Evolutionary conservation across 139 green algal species (phyloP).

Genomic region (Chlorella sp.): DNA sequence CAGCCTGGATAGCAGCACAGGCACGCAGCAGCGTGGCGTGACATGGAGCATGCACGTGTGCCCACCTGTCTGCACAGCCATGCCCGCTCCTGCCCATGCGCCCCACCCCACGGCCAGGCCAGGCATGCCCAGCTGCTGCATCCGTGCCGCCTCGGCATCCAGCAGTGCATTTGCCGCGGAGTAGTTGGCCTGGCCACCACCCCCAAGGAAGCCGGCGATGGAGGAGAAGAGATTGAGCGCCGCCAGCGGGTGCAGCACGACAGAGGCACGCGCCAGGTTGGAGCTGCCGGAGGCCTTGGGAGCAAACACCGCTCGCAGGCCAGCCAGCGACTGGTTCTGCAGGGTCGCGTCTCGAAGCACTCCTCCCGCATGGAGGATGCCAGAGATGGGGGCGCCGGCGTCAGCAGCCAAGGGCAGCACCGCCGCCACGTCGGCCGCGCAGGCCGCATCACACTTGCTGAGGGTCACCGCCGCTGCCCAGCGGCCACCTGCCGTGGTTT

Average conservation of each 20-base stretch:
- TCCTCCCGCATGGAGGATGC: constrained; percentile 46
- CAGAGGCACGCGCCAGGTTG: background rate
- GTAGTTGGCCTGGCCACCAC: constrained; percentile 55
- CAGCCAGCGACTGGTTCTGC: constrained; percentile 25
- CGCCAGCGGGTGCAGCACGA: background rate
- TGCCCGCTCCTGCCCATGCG: constrained; percentile 83
- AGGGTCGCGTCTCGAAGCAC: constrained; percentile 39
- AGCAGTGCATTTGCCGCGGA: constrained; percentile 45
- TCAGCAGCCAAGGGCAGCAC: background rate
- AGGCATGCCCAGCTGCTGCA: constrained; percentile 13
- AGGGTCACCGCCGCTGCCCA: constrained; percentile 1
- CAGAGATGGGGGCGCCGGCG: background rate
- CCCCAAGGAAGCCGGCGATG: constrained; percentile 44
- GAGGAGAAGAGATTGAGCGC: constrained; percentile 42
- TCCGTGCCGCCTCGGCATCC: constrained; percentile 8
- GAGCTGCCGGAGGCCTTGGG: constrained; percentile 34
- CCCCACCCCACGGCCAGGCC: constrained; percentile 79
- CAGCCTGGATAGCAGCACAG: constrained; percentile 1
- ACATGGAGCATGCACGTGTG: constrained; percentile 25
- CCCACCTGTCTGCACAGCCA: constrained; percentile 63
- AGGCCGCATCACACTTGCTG: constrained; percentile 32
- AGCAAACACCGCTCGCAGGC: constrained; percentile 23
- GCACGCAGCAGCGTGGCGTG: constrained; percentile 16
- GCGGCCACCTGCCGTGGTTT: background rate
- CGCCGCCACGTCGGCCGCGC: background rate